These are phyloP conservation scores for Lolium perenne DNA, from an alignment of 176 grass and related monocot species.

Conservation along the genomic window DNA sequence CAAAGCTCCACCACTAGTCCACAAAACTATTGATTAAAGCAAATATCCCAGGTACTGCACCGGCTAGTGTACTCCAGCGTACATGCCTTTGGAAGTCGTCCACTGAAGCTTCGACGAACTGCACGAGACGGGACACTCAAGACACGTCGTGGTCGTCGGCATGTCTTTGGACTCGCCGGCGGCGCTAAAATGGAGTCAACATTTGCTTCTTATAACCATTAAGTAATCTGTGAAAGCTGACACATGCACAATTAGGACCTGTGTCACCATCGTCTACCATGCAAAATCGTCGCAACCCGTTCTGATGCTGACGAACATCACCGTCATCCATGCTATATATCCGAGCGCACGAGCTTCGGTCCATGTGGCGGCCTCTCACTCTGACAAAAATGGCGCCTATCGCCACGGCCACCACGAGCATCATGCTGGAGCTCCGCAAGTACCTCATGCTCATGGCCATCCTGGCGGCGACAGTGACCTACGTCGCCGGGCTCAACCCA, in stretches of 20 bases:
- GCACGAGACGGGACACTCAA: too few relatives aligned
- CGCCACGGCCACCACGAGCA: not conserved
- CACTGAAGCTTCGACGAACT: not conserved
- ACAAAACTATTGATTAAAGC: too few relatives aligned
- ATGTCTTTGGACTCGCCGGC: not conserved
- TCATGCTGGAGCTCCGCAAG: slow-evolving; percentile 19
- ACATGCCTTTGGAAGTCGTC: not conserved
- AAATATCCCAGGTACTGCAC: too few relatives aligned
- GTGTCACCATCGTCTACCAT: not conserved
- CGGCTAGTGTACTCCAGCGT: too few relatives aligned
- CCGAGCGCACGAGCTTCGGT: not conserved
- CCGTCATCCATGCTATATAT: not conserved
- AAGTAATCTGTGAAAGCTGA: not conserved
- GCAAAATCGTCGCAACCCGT: not conserved
- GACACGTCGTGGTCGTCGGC: not conserved
- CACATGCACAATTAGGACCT: not conserved
- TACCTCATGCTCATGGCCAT: slow-evolving; percentile 15
- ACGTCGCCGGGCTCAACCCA: not conserved
- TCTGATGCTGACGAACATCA: not conserved
- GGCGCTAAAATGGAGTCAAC: not conserved
- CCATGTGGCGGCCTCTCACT: not conserved
- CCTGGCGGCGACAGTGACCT: not conserved
- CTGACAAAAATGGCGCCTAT: not conserved
- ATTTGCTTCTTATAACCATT: not conserved
- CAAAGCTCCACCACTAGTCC: too few relatives aligned